Conservation (phyloP, 2,329 filamentous ascomycete species). For the Fusarium hostae region DNA sequence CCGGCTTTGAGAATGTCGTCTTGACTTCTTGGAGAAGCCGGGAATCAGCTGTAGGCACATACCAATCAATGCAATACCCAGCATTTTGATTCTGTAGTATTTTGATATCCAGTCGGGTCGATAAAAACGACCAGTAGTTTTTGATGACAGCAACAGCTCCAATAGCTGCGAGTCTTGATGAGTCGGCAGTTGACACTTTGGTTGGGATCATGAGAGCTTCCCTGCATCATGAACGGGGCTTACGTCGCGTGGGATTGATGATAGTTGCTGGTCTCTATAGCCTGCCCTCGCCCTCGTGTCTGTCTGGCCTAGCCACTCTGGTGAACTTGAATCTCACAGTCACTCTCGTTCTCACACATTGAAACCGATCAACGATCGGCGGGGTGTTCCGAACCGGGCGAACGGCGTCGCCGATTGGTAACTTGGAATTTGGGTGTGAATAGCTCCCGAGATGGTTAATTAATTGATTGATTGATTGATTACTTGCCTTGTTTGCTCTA, state of each 20-base stretch:
- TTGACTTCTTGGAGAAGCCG: slow-evolving; percentile 64
- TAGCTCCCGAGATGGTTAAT: slow-evolving; percentile 5
- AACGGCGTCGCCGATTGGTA: slow-evolving; percentile 41
- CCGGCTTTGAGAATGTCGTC: slow-evolving; percentile 65
- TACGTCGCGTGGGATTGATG: slow-evolving; percentile 27
- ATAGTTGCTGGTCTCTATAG: not conserved
- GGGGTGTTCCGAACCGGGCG: slow-evolving; percentile 33
- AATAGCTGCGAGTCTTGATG: not conserved
- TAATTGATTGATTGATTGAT: not conserved
- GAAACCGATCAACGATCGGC: slow-evolving; percentile 33
- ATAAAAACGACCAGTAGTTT: slow-evolving; percentile 3
- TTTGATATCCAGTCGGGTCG: not conserved
- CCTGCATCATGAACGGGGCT: slow-evolving; percentile 24
- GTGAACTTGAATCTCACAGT: not conserved
- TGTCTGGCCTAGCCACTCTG: not conserved
- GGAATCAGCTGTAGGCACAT: slow-evolving; percentile 72
- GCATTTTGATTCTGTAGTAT: not conserved
- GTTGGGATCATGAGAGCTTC: slow-evolving; percentile 8
- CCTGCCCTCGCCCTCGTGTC: not conserved
- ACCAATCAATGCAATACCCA: not conserved
- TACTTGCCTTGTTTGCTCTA: not conserved
- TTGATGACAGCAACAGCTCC: not conserved
- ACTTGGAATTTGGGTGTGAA: slow-evolving; percentile 17
- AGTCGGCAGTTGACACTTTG: slow-evolving; percentile 31
- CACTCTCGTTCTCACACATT: slow-evolving; percentile 16